Percentiles rank a stretch among this genome's conserved stretches.
phyloP scores from a whole-genome alignment of 306 rosid genomes.

The Abrus pulchellus region DNA sequence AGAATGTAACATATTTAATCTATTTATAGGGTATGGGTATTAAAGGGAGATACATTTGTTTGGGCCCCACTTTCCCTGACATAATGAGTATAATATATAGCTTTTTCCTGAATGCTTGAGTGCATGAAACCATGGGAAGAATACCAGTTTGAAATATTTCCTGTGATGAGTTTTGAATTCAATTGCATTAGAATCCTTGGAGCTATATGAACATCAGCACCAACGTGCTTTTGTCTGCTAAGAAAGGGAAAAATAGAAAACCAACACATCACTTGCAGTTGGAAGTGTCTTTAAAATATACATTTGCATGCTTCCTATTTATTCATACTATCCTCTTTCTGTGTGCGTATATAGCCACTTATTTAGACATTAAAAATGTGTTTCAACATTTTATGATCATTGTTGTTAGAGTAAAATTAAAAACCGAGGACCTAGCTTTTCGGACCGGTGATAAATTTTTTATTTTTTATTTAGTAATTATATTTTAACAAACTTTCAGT shows the following conservation, averaged over 20 bases:
- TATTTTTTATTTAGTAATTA: too few species aligned
- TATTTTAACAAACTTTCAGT: too few species aligned
- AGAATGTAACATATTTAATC: neutral
- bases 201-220: conserved; percentile 15
- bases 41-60: neutral
- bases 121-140: neutral
- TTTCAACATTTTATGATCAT: too few species aligned
- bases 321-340: neutral
- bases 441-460: too few species aligned
- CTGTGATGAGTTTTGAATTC: neutral
- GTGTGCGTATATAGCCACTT: too few species aligned
- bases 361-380: too few species aligned
- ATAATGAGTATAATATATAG: neutral
- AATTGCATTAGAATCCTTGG: neutral
- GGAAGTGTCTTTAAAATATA: neutral
- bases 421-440: too few species aligned
- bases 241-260: conserved; percentile 40
- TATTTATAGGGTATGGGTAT: neutral
- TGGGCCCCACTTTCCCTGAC: neutral
- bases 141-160: conserved; percentile 23
- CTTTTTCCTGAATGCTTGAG: neutral
- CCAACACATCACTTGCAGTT: conserved; percentile 11
- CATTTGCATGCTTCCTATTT: neutral
- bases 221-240: conserved; percentile 46
- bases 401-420: too few species aligned